phyloP scores from a whole-genome alignment of 805 yeast genomes.

The Citeromyces matritensis region DNA sequence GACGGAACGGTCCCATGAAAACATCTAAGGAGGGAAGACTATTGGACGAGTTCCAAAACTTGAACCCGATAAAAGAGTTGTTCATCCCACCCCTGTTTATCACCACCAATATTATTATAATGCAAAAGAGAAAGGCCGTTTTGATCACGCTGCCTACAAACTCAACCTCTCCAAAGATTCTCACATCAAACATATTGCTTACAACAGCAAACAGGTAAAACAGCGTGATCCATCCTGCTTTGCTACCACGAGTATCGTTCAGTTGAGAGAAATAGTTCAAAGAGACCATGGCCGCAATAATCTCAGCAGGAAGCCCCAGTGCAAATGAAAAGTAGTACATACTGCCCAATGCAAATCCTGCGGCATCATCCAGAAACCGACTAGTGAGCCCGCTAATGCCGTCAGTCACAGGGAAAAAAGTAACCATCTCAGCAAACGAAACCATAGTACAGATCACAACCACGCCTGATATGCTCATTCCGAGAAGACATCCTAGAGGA shows the following conservation, averaged over 20 bases:
- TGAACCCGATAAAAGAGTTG: conserved; percentile 30
- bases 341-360: conserved; percentile 50
- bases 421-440: conserved; percentile 55
- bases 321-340: conserved; percentile 50
- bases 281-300: conserved; percentile 56
- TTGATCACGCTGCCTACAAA: conserved; percentile 1
- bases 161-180: conserved; percentile 18
- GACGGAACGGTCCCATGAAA: conserved; percentile 50
- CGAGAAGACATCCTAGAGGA: conserved; percentile 47
- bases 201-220: conserved; percentile 22
- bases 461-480: conserved; percentile 38
- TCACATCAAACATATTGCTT: conserved; percentile 40
- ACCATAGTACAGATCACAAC: conserved; percentile 41
- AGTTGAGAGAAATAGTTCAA: conserved; percentile 39
- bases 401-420: conserved; percentile 49
- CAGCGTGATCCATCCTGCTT: conserved; percentile 45
- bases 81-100: conserved; percentile 7
- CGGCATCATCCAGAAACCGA: conserved; percentile 46
- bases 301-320: conserved; percentile 51
- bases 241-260: conserved; percentile 24
- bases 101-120: conserved; percentile 1
- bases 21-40: conserved; percentile 21
- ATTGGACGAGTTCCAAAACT: conserved; percentile 37
- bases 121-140: conserved; percentile 1
- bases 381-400: conserved; percentile 50